Percentiles rank a stretch among this genome's conserved stretches.
Conservation (phyloP, 805 yeast species). For the Wickerhamiella kurtzmanii region DNA sequence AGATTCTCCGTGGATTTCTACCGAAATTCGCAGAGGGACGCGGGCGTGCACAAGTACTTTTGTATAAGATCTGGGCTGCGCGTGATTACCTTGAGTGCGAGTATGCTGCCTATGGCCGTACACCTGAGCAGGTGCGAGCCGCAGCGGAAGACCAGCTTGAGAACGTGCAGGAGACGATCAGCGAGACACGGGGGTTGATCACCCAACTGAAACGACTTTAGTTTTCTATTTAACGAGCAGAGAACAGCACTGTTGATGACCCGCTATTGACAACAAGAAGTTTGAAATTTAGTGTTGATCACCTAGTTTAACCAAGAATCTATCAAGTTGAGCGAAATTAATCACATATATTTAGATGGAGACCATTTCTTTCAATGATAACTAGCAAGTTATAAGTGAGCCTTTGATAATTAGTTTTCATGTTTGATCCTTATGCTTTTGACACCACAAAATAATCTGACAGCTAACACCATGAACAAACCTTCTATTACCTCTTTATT, state of each 20-base stretch:
- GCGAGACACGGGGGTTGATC: background rate
- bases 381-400: too few relatives aligned
- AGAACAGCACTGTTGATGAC: background rate
- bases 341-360: background rate
- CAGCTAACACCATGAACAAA: too few relatives aligned
- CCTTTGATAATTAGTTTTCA: too few relatives aligned
- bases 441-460: too few relatives aligned
- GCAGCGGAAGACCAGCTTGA: background rate
- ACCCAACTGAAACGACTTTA: background rate
- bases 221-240: background rate
- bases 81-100: background rate
- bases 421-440: too few relatives aligned
- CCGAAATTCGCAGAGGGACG: background rate
- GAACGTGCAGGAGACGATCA: background rate
- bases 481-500: too few relatives aligned
- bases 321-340: background rate
- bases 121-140: background rate
- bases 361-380: too few relatives aligned
- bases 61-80: background rate
- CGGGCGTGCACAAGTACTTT: background rate
- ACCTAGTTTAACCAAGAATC: background rate
- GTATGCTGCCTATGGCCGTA: background rate
- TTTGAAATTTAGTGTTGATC: too few relatives aligned
- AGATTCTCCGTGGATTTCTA: background rate
- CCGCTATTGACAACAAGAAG: background rate